These are phyloP conservation scores for Suillus subalutaceus DNA, from an alignment of 768 basidiomycete genomes.

Conservation along the genomic window DNA sequence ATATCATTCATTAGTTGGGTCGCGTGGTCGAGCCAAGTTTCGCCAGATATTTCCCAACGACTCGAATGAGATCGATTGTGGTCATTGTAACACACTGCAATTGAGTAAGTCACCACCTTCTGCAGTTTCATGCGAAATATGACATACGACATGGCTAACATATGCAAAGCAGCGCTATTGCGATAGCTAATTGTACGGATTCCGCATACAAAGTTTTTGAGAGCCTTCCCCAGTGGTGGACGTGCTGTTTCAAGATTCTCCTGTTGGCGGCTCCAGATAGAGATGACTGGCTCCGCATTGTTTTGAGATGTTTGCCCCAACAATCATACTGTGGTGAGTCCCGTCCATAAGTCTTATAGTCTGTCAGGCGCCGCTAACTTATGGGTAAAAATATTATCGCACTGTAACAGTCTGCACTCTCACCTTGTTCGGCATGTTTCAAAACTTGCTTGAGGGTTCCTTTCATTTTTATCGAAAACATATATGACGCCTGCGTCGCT, in stretches of 20 bases:
- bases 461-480: too few relatives aligned
- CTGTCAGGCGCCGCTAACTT: too few relatives aligned
- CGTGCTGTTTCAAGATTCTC: neutral
- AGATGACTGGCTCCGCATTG: neutral
- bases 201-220: neutral
- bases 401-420: too few relatives aligned
- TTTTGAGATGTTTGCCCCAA: conserved; percentile 1
- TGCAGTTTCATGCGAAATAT: neutral
- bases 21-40: neutral
- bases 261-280: neutral
- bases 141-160: neutral
- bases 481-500: too few relatives aligned
- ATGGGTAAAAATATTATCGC: too few relatives aligned
- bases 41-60: neutral
- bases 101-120: neutral
- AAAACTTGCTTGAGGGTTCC: too few relatives aligned
- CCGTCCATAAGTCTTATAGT: neutral
- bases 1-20: neutral
- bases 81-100: too few relatives aligned
- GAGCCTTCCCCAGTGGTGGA: neutral
- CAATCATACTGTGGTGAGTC: neutral
- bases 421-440: too few relatives aligned
- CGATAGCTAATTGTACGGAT: neutral
- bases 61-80: neutral
- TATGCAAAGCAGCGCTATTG: neutral